Conservation (phyloP, 179 eudicot species). For the Patellifolia procumbens region DNA sequence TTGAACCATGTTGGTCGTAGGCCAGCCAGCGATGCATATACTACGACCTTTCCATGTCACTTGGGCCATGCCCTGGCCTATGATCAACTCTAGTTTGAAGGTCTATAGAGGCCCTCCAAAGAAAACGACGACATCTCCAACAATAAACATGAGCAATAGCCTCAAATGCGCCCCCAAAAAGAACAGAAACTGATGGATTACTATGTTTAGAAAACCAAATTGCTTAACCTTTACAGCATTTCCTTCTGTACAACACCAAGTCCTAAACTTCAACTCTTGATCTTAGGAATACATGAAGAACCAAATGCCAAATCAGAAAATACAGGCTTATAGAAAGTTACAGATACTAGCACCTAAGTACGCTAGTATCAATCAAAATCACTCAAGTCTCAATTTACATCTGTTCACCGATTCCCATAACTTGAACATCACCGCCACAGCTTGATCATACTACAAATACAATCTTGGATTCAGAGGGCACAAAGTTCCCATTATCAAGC, state of each 20-base stretch:
- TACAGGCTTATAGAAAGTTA: slow-evolving; percentile 6
- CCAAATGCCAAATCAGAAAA: slow-evolving; percentile 10
- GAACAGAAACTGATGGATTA: background rate
- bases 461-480: background rate
- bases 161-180: background rate
- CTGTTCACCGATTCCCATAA: background rate
- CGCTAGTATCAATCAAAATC: background rate
- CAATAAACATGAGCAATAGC: background rate
- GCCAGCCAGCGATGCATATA: too few species aligned
- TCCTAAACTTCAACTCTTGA: background rate
- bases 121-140: background rate
- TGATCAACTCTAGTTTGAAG: too few species aligned
- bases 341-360: slow-evolving; percentile 19
- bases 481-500: background rate
- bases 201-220: background rate
- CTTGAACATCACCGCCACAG: background rate
- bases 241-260: slow-evolving; percentile 4
- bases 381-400: background rate
- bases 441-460: slow-evolving; percentile 8
- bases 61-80: background rate
- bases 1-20: too few species aligned
- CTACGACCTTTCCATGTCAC: too few species aligned
- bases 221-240: background rate
- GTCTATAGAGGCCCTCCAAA: background rate
- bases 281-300: background rate